Evolutionary conservation across 2,329 filamentous ascomycete genomes (phyloP).

Genomic region (Aspergillus aculeatus): DNA sequence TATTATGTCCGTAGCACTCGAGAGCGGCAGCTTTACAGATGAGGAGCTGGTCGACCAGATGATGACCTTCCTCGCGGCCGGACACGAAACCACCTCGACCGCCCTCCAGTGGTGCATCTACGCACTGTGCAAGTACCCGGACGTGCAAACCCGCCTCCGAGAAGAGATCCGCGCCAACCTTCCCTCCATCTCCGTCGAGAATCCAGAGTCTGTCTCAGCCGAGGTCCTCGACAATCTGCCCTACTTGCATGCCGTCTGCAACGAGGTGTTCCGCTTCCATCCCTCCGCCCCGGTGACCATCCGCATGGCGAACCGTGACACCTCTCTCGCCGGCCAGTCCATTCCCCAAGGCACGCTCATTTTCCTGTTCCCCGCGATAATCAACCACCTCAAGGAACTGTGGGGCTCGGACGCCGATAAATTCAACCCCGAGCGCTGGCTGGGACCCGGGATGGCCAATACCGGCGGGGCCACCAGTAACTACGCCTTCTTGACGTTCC

Average conservation of each 20-base stretch:
- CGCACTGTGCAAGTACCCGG: constrained; percentile 63
- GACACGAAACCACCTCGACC: constrained; percentile 76
- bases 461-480: constrained; percentile 73
- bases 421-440: constrained; percentile 80
- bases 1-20: constrained; percentile 77
- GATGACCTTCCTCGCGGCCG: constrained; percentile 84
- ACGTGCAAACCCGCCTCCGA: constrained; percentile 66
- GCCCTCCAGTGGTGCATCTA: constrained; percentile 75
- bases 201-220: constrained; percentile 65
- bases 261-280: constrained; percentile 72
- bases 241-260: constrained; percentile 77
- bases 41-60: constrained; percentile 82
- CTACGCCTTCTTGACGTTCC: constrained; percentile 75
- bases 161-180: constrained; percentile 64
- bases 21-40: constrained; percentile 72
- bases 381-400: constrained; percentile 65
- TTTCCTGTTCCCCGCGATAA: constrained; percentile 62
- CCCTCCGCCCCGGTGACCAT: constrained; percentile 70
- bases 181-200: constrained; percentile 52
- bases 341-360: constrained; percentile 71
- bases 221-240: constrained; percentile 65
- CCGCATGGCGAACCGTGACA: constrained; percentile 65
- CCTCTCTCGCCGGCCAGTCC: constrained; percentile 60
- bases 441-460: constrained; percentile 52
- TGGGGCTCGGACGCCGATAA: constrained; percentile 74